Evolutionary conservation across 768 basidiomycete genomes (phyloP), one percentile per base, ranked within the genome.

Genomic region (Melanogaster broomeanus): DNA sequence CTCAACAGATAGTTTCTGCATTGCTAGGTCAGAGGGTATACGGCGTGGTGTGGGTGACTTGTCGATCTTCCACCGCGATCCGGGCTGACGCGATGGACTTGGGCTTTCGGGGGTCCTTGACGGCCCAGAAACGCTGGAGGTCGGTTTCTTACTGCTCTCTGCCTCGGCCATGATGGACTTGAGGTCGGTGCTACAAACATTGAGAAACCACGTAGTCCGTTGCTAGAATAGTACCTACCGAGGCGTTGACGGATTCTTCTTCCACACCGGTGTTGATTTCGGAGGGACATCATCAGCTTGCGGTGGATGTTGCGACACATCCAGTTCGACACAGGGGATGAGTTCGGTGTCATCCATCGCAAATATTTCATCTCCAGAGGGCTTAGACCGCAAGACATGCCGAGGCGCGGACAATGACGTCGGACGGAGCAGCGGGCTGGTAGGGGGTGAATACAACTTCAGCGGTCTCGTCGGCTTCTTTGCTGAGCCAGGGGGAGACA

Each of bases 91-190:
- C 8, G 28, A 25, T 12, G 40, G 30, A 24, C 48, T 43, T 8
- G 15, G 51, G 10, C 33, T 16, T 44, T 60, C 42, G 4, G 48
- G 18, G 18, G 44, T 13, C 18, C 28, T 35, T 30, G 31, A 19
- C 28, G 55, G 33, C 28, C 48, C 25, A 43, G 21, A 15, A 43
- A 27, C 25, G 35, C 53, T 22, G 42, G 62, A 21, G 13, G 44
- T 50, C 18, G 52, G 50, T 15, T 45, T 61, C 48, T 59, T 67
- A 27, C 53, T 65, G 15, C 61, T 70, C 42, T 77, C 83, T 1
- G 86, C 80, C 67, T 94, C 94, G 0, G 87, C 90, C 81, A 98
- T 91, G 51, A 98, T 82, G 15, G 81, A 71, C 60, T 87, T 88
- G 80, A 98, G 86, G 63, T 96, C 90, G 12, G 85, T 81, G 21